A percentile compares a stretch with the other conserved stretches of the same genome.
These are phyloP conservation scores for Hypoxylon sp. DNA, from an alignment of 2,329 filamentous ascomycete genomes.

Conservation along the genomic window DNA sequence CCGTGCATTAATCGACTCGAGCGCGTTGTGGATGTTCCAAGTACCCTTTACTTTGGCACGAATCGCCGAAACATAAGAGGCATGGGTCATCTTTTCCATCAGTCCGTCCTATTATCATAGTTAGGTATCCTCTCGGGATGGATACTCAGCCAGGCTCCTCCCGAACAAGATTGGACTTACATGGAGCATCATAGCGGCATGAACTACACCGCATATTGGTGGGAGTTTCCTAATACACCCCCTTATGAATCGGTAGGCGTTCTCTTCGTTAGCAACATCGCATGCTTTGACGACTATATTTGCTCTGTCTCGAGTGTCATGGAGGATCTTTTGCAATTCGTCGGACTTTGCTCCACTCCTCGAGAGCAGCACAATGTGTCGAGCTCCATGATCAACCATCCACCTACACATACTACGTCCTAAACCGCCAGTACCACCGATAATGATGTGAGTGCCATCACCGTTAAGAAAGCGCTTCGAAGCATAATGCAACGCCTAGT, in stretches of 20 bases:
- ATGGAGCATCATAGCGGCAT: constrained; percentile 53
- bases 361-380: constrained; percentile 53
- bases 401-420: constrained; percentile 46
- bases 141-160: background rate
- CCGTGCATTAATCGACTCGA: constrained; percentile 38
- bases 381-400: constrained; percentile 52
- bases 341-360: constrained; percentile 46
- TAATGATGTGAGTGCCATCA: constrained; percentile 53
- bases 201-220: constrained; percentile 53
- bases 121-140: constrained; percentile 22
- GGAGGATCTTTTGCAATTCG: constrained; percentile 44
- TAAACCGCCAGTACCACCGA: constrained; percentile 54
- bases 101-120: constrained; percentile 37
- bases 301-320: constrained; percentile 43
- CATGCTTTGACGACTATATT: constrained; percentile 49
- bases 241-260: constrained; percentile 44
- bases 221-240: constrained; percentile 48
- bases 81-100: constrained; percentile 42
- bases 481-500: constrained; percentile 34
- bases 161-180: constrained; percentile 31
- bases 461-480: constrained; percentile 41
- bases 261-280: constrained; percentile 48
- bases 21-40: constrained; percentile 44
- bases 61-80: constrained; percentile 40
- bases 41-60: constrained; percentile 43